Evolutionary conservation across 176 grass and related monocot species (phyloP).

Genomic region (Secale cereale): DNA sequence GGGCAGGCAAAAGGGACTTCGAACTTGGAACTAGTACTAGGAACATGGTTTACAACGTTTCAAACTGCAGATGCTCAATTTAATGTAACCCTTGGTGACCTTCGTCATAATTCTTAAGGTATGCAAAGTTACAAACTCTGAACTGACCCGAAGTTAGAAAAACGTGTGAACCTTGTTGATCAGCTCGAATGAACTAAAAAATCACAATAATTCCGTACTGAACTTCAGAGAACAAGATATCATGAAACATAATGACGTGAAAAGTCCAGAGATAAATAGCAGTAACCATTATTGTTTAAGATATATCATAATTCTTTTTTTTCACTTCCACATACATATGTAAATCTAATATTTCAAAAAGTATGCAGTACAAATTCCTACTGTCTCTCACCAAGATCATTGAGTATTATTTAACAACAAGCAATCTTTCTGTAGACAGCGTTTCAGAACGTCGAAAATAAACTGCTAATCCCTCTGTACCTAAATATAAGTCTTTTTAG

Average conservation of each 20-base stretch:
- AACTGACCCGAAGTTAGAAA: background rate
- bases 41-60: constrained; percentile 1
- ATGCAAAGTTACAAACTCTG: background rate
- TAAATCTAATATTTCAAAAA: background rate
- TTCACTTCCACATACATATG: background rate
- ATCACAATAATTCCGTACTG: background rate
- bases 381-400: background rate
- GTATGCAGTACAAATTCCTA: background rate
- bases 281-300: background rate
- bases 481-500: too few relatives aligned
- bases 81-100: constrained; percentile 1
- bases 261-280: constrained; percentile 12
- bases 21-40: background rate
- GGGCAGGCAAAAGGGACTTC: background rate
- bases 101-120: background rate
- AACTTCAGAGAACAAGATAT: background rate
- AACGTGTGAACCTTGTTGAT: background rate
- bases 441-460: background rate
- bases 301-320: too few relatives aligned
- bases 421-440: background rate
- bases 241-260: background rate
- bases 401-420: background rate
- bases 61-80: constrained; percentile 4
- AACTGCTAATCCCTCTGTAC: too few relatives aligned
- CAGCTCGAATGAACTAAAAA: constrained; percentile 8